phyloP scores from a whole-genome alignment of 768 basidiomycete species.

The Podaxis carcinomalis region DNA sequence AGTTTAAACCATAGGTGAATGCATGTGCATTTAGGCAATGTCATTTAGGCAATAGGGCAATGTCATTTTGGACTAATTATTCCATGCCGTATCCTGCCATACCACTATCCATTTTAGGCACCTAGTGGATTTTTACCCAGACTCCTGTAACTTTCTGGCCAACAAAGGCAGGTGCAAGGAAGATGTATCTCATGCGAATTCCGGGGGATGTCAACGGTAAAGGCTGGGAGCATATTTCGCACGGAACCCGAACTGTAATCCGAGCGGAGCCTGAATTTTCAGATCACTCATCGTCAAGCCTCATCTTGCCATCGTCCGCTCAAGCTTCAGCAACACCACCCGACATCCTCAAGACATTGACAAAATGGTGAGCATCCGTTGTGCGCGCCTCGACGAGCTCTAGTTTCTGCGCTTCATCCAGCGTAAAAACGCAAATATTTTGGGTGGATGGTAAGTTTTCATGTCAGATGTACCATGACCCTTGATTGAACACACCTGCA shows the following conservation, averaged over 20 bases:
- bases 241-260: neutral
- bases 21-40: too few relatives aligned
- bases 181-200: too few relatives aligned
- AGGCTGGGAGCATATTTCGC: neutral
- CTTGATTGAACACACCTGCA: slow-evolving; percentile 8
- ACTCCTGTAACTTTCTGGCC: too few relatives aligned
- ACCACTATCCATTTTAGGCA: too few relatives aligned
- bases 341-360: slow-evolving; percentile 35
- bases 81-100: too few relatives aligned
- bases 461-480: slow-evolving; percentile 28
- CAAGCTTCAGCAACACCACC: neutral
- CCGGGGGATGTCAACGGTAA: too few relatives aligned
- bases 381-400: slow-evolving; percentile 31
- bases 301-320: neutral
- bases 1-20: too few relatives aligned
- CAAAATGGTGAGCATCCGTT: slow-evolving; percentile 50
- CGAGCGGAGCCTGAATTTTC: neutral
- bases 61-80: too few relatives aligned
- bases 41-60: too few relatives aligned
- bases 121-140: too few relatives aligned
- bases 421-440: slow-evolving; percentile 19
- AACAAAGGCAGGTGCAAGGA: too few relatives aligned
- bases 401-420: slow-evolving; percentile 32
- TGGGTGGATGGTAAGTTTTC: slow-evolving; percentile 52
- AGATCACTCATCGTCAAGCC: neutral